Base-by-base conservation (phyloP, 768 basidiomycete genomes). In the Tylopilus sp. region DNA sequence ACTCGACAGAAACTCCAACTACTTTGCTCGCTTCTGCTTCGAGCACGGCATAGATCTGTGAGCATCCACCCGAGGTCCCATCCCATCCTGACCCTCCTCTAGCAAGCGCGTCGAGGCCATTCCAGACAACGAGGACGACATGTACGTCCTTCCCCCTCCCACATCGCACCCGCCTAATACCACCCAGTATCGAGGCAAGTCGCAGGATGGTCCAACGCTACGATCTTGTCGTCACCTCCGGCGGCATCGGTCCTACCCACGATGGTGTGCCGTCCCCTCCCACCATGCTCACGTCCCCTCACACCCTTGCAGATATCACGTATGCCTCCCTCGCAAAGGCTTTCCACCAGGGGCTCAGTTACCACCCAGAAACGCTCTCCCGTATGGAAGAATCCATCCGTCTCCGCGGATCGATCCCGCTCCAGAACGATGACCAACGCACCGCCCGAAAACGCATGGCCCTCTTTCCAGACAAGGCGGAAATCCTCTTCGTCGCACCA, bases 71-170 rank as follows among this genome's bases (percentile, higher is more conserved):
- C 15, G 4, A 4, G 17, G 9, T 3, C 9, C 0, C 17, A 1
- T 8, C 4, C 6, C 23, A 9, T 12, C 23, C 41, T 38, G 23
- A 44, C 47, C 5, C 26, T 31, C 53, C 30, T 39, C 43, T n/a
- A 93, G 88, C 58, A 91, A 90, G 68, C 82, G 88, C 40, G 82
- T 95, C 65, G 93, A 98, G 62, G 92, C 95, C 50, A 86, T 98
- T 40, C 75, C 94, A 1, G 95, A 98, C 63, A 85, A 91, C 43
- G 90, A 95, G 66, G 81, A 81, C 22, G 89, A 97, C 69, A 97
- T 95, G 91, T 66, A 26, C 36, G 50, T 48, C 40, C 40, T 1
- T 3, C n/a, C 26, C 35, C 7, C 31, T 10, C 40, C 1, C 33
- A 1, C 0, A 3, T 18, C 15, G 23, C 8, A 13, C 3, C 30